Evolutionary conservation across 2,329 filamentous ascomycete species (phyloP).

Genomic region (Chaetomiaceae sp.): DNA sequence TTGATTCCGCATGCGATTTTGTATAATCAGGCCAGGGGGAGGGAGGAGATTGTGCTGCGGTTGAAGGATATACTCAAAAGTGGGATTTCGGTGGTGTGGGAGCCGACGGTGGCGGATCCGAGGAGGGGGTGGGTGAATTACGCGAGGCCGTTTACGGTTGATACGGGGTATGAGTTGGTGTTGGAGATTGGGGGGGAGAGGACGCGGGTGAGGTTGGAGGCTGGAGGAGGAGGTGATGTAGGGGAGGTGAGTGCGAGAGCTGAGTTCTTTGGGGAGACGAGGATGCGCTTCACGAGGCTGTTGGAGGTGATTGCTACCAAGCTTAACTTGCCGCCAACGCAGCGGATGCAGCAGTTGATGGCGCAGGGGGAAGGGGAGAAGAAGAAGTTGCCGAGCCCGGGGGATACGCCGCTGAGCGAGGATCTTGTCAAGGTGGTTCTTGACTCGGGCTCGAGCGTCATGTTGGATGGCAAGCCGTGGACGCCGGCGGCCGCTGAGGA

Average conservation of each 20-base stretch:
- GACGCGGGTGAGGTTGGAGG: constrained; percentile 51
- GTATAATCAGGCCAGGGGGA: constrained; percentile 65
- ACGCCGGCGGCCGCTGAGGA: constrained; percentile 29
- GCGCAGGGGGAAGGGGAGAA: constrained; percentile 53
- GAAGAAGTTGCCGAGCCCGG: constrained; percentile 60
- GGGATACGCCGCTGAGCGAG: constrained; percentile 65
- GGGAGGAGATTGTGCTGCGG: constrained; percentile 72
- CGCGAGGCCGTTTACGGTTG: constrained; percentile 80
- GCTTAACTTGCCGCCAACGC: constrained; percentile 61
- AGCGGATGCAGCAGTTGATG: constrained; percentile 63
- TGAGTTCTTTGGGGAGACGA: constrained; percentile 69
- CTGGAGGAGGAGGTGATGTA: neutral
- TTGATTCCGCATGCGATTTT: constrained; percentile 72
- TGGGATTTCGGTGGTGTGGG: constrained; percentile 63
- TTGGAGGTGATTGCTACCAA: constrained; percentile 80
- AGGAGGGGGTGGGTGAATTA: constrained; percentile 64
- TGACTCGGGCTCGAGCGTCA: constrained; percentile 54
- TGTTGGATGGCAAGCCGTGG: constrained; percentile 53
- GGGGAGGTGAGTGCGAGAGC: constrained; percentile 43
- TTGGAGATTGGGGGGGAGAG: constrained; percentile 71
- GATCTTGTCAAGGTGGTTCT: constrained; percentile 64
- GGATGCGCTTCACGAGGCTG: constrained; percentile 65
- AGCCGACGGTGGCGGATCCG: constrained; percentile 35
- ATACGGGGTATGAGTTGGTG: constrained; percentile 66
- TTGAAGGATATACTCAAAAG: constrained; percentile 87